Conservation (phyloP, 768 basidiomycete genomes). For the Suillus variegatus region DNA sequence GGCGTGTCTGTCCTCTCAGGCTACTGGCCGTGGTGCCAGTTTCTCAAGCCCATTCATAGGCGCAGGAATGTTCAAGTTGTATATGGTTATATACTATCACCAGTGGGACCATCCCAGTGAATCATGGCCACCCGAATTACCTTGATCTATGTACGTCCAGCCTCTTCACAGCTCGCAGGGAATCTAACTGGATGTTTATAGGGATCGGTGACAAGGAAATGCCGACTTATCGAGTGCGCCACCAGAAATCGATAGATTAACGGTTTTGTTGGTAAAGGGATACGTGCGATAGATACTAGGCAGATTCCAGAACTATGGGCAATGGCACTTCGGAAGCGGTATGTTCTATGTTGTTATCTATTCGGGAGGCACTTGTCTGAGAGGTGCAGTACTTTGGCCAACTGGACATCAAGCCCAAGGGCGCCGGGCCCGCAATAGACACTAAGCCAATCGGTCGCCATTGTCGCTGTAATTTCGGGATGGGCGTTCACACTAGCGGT, state of each 20-base stretch:
- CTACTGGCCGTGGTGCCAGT: background rate
- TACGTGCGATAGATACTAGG: background rate
- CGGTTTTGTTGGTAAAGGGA: conserved; percentile 8
- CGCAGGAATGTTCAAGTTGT: too few relatives aligned
- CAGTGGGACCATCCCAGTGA: background rate
- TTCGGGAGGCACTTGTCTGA: background rate
- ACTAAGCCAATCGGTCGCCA: conserved; percentile 38
- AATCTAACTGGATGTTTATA: background rate
- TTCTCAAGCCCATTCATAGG: background rate
- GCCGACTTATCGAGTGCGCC: conserved; percentile 7
- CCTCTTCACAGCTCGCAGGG: too few relatives aligned
- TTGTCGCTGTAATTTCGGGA: background rate
- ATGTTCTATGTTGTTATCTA: background rate
- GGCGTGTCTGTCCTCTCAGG: background rate
- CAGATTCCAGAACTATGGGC: background rate
- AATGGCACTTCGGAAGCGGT: conserved; percentile 7
- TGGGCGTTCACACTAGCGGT: background rate
- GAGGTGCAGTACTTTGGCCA: conserved; percentile 26
- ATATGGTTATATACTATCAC: too few relatives aligned
- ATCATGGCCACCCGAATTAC: background rate
- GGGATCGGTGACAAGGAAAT: too few relatives aligned
- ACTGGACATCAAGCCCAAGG: conserved; percentile 26
- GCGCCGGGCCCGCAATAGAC: conserved; percentile 28
- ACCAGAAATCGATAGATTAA: conserved; percentile 5
- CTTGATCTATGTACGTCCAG: conserved; percentile 2